phyloP scores from a whole-genome alignment of 352 stramenopile species.

The Phytopythium helicoides region DNA sequence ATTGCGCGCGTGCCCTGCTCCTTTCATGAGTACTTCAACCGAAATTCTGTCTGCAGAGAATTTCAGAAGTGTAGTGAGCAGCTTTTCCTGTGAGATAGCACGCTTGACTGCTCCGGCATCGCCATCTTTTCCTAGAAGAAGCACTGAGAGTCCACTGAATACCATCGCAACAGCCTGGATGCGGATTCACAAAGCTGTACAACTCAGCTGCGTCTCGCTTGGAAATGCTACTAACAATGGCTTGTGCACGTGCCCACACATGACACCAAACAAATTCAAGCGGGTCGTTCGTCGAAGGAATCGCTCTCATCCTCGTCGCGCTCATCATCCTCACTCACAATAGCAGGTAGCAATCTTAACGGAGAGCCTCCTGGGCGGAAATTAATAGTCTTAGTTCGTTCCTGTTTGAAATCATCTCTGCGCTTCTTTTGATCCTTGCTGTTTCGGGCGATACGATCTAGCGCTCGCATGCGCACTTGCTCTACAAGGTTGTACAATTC shows the following conservation, averaged over 20 bases:
- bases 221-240: constrained; percentile 25
- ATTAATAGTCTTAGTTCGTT: not conserved
- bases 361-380: not conserved
- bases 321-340: constrained; percentile 12
- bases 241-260: constrained; percentile 32
- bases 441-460: constrained; percentile 33
- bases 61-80: constrained; percentile 40
- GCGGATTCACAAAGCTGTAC: constrained; percentile 77
- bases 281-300: not conserved
- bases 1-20: constrained; percentile 57
- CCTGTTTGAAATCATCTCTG: constrained; percentile 9
- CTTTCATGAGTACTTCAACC: constrained; percentile 25
- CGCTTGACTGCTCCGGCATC: constrained; percentile 53
- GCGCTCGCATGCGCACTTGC: constrained; percentile 64
- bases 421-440: constrained; percentile 9
- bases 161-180: constrained; percentile 81
- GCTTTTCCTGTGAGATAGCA: constrained; percentile 61
- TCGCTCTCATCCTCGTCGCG: constrained; percentile 7
- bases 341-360: not conserved
- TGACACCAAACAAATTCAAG: constrained; percentile 25
- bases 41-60: constrained; percentile 44
- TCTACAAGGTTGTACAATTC: constrained; percentile 79
- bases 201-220: constrained; percentile 78
- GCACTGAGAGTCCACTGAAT: constrained; percentile 45
- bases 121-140: constrained; percentile 43